Conservation (phyloP, 345 rosid species). For the Populus deltoides region DNA sequence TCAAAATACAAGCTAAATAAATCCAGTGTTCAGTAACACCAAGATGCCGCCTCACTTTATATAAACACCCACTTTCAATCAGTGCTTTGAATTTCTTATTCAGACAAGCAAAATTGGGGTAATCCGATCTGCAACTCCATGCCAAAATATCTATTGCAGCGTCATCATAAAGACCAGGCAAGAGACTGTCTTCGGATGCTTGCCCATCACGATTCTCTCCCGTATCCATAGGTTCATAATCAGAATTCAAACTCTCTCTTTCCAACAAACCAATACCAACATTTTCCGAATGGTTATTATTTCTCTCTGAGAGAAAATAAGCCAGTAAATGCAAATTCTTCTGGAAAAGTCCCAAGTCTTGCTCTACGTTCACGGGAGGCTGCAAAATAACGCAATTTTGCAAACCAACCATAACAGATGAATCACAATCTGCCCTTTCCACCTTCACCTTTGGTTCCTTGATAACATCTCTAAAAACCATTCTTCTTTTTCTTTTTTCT, state of each 20-base stretch:
- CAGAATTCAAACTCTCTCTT: constrained; percentile 15
- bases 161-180: constrained; percentile 78
- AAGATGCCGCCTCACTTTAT: constrained; percentile 53
- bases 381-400: constrained; percentile 7
- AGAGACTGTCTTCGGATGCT: constrained; percentile 33
- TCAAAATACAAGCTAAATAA: constrained; percentile 69
- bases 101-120: constrained; percentile 50
- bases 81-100: constrained; percentile 56
- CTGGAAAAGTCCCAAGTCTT: constrained; percentile 3
- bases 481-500: neutral
- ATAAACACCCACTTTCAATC: constrained; percentile 48
- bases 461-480: constrained; percentile 41
- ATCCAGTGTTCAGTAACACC: constrained; percentile 61
- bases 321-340: constrained; percentile 20
- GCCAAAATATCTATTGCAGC: constrained; percentile 71
- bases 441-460: constrained; percentile 16
- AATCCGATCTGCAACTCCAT: constrained; percentile 54
- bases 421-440: constrained; percentile 17
- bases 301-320: constrained; percentile 18
- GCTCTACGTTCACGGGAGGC: neutral
- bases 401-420: constrained; percentile 12
- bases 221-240: constrained; percentile 14
- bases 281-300: constrained; percentile 9
- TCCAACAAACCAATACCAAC: constrained; percentile 14
- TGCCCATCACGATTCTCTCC: constrained; percentile 25